Evolutionary conservation across 257 asterid genomes (phyloP), one percentile per base, ranked within the genome.

Genomic region (Craterostigma plantagineum): DNA sequence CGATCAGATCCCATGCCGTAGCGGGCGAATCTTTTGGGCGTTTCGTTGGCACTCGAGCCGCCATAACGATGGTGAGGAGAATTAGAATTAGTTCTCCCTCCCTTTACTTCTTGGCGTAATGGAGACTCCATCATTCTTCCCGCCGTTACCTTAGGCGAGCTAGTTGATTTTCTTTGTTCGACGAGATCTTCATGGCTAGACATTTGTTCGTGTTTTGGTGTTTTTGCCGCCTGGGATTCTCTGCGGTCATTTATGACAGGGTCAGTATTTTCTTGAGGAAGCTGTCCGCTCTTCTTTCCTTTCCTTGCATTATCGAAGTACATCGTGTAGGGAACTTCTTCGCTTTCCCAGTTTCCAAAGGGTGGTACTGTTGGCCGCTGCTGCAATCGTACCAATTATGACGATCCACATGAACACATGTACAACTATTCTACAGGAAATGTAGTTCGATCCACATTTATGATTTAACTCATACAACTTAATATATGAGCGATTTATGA

Each of bases 311-410:
- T 73, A 49, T 79, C 95, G 12, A 76, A 83, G 46, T 61, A 73
- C 13, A 44, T 45, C n/a, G 87, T 62, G 62, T 79, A 76, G 12
- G 72, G 85, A 37, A 73, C 62, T 48, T 74, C 91, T 35, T 73
- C 84, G 11, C 68, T 56, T 55, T 76, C 95, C 93, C 81, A 76
- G 65, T 79, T 60, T 50, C 91, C 95, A 54, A 79, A 76, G 62
- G 71, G 63, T 8, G 93, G 95, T 43, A 62, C 68, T 43, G 69
- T 79, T 13, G 71, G 14, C 9, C 51, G 77, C 65, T 79, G 68
- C 78, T n/a, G n/a, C n/a, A n/a, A 42, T 49, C 58, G 61, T 45
- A 43, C 7, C 33, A 18, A 36, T 23, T 23, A 2, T 23, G 2
- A 23, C 30, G 30, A 23, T 23, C 2, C 30, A 23, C 6, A 23